phyloP scores from a whole-genome alignment of 2,329 filamentous ascomycete genomes.

The Colletotrichum lupini region DNA sequence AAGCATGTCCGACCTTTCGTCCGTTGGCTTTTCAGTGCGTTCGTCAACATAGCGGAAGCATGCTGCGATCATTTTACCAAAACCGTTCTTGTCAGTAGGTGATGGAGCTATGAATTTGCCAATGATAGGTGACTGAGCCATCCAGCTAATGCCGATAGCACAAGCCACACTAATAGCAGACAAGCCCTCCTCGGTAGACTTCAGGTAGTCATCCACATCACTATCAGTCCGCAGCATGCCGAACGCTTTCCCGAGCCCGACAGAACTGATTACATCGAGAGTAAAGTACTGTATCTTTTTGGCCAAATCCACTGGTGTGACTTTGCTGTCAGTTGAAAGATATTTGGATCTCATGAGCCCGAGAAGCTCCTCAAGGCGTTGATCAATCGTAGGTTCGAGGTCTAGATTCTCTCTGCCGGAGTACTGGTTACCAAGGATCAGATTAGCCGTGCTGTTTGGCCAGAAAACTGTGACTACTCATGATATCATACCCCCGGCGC shows the following conservation, averaged over 20 bases:
- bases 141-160: conserved; percentile 43
- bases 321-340: conserved; percentile 43
- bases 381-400: conserved; percentile 61
- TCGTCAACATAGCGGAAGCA: conserved; percentile 44
- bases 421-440: conserved; percentile 50
- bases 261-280: conserved; percentile 62
- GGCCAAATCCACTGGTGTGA: conserved; percentile 56
- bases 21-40: conserved; percentile 38
- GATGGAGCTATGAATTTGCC: conserved; percentile 43
- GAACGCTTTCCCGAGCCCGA: conserved; percentile 62
- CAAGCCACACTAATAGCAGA: conserved; percentile 40
- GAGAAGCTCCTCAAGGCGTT: conserved; percentile 56
- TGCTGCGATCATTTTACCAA: conserved; percentile 47
- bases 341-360: conserved; percentile 58
- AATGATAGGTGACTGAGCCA: conserved; percentile 44
- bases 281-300: conserved; percentile 61
- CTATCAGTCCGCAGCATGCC: conserved; percentile 58
- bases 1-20: conserved; percentile 42
- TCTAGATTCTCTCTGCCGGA: conserved; percentile 64
- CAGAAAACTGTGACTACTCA: background rate
- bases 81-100: conserved; percentile 44
- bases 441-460: background rate
- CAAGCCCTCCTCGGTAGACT: conserved; percentile 48
- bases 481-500: conserved; percentile 55
- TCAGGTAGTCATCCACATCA: conserved; percentile 55